A percentile compares a stretch with the other conserved stretches of the same genome.
Evolutionary conservation across 495 filamentous ascomycete species (phyloP).

Genomic region (Penicillium subrubescens): DNA sequence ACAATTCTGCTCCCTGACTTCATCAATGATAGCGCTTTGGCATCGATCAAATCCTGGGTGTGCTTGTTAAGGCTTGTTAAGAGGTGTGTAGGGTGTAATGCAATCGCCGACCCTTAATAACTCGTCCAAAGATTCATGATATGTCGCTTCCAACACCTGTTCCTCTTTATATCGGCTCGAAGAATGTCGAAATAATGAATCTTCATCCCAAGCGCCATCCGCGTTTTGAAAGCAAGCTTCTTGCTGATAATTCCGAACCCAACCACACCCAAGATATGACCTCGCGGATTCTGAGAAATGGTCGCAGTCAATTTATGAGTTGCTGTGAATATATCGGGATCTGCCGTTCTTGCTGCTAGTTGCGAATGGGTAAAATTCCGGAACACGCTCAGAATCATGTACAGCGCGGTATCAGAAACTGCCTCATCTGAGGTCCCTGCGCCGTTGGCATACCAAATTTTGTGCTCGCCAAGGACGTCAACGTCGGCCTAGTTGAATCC

Average conservation of each 20-base stretch:
- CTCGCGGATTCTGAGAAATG: conserved; percentile 49
- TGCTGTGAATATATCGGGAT: conserved; percentile 41
- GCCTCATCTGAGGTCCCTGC: conserved; percentile 65
- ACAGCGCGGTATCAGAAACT: conserved; percentile 63
- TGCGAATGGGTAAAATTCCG: conserved; percentile 60
- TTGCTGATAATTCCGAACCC: conserved; percentile 67
- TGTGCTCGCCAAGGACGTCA: conserved; percentile 52
- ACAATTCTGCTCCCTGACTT: conserved; percentile 60
- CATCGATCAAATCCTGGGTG: conserved; percentile 45
- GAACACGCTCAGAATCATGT: conserved; percentile 64
- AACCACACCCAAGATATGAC: conserved; percentile 51
- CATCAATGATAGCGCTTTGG: conserved; percentile 46
- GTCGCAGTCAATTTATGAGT: conserved; percentile 54
- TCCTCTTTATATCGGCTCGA: conserved; percentile 42
- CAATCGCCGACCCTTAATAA: conserved; percentile 60
- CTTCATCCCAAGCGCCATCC: conserved; percentile 59
- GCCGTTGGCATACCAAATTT: conserved; percentile 65
- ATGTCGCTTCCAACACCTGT: conserved; percentile 40
- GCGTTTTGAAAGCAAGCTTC: conserved; percentile 60
- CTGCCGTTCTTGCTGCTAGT: conserved; percentile 34
- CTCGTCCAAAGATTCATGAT: conserved; percentile 48
- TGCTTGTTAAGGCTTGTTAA: conserved; percentile 41
- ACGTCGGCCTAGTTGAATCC: conserved; percentile 75
- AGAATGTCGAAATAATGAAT: conserved; percentile 65
- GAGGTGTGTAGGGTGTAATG: conserved; percentile 62